Evolutionary conservation across 2,329 filamentous ascomycete genomes (phyloP).

Genomic region (Bipolaris victoriae): DNA sequence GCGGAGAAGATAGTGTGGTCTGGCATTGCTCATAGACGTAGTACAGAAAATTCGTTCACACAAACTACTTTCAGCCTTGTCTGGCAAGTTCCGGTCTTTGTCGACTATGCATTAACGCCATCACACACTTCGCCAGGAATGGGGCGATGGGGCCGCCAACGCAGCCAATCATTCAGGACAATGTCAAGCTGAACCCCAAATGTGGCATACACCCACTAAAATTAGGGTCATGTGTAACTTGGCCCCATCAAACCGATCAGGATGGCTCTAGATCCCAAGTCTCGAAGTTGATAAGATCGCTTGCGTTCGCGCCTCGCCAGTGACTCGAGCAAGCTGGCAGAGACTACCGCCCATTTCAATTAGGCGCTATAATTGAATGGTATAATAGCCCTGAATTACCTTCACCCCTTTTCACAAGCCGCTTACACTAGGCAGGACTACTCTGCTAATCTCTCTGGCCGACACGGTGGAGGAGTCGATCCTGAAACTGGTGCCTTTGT

Average conservation of each 20-base stretch:
- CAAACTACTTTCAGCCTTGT: not conserved
- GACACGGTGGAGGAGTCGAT: slow-evolving; percentile 33
- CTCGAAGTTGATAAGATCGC: slow-evolving; percentile 3
- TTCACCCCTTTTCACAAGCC: not conserved
- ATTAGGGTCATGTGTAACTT: slow-evolving; percentile 1
- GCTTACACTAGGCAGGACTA: slow-evolving; percentile 27
- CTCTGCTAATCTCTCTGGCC: slow-evolving; percentile 13
- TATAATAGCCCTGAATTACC: slow-evolving; percentile 2
- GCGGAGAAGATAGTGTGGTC: not conserved
- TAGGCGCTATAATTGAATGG: slow-evolving; percentile 20
- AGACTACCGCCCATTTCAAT: not conserved
- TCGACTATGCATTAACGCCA: slow-evolving; percentile 1
- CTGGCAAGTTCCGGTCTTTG: not conserved
- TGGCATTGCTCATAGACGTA: not conserved
- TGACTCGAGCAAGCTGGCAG: not conserved
- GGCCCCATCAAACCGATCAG: not conserved
- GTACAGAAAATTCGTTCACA: not conserved
- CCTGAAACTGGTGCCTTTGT: slow-evolving; percentile 22
- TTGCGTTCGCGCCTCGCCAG: not conserved
- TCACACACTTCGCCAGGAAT: not conserved
- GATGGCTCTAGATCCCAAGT: not conserved
- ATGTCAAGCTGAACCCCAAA: slow-evolving; percentile 1
- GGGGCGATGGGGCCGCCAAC: not conserved
- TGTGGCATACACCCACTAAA: slow-evolving; percentile 1
- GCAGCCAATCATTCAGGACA: not conserved